Base-by-base conservation (phyloP, 139 green algal genomes). In the Ettlia oleoabundans region DNA sequence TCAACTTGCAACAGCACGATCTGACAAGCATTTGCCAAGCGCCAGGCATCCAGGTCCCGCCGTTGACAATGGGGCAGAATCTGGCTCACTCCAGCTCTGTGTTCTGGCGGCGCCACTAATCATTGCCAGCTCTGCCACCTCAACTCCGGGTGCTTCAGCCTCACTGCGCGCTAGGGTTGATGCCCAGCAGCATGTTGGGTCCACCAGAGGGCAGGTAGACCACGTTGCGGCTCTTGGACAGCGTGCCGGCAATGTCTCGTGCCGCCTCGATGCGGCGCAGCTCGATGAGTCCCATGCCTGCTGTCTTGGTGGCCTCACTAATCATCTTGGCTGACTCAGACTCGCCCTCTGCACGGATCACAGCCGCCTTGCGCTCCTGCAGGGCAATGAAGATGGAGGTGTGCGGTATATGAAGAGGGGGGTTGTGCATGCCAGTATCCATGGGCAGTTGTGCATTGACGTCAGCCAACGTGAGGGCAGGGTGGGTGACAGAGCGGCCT, bases 211-310 rank as follows among this genome's bases (percentile, higher is more conserved):
- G 97, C 89, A 99, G 84, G 88, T 99, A 99, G 32, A 97, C 92
- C 33, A 99, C 92, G 81, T 98, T 98, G 28, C 94, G 86, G 80
- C 89, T 94, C 89, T 94, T 94, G 47, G 92, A 85, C 84, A 99
- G 86, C 30, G 94, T 98, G 18, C 88, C 86, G 24, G 97, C 97
- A 51, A 99, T 95, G 85, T 99, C 97, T 83, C 93, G 95, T 3
- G 96, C 96, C 3, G 97, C 97, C 89, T 99, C 97, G 77, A 99
- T 99, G 52, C 96, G 90, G 51, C 97, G 90, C 82, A 99, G 94
- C 91, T 99, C 97, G 51, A 99, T 95, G 41, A 99, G 66, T 38
- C 94, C 97, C 4, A 76, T 69, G 24, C 97, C 97, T 40, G 91
- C 96, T 18, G 55, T 8, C 80, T 90, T 92, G 6, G 97, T 99